These are phyloP conservation scores for Aureobasidium pullulans DNA, from an alignment of 2,329 filamentous ascomycete genomes.

Conservation along the genomic window DNA sequence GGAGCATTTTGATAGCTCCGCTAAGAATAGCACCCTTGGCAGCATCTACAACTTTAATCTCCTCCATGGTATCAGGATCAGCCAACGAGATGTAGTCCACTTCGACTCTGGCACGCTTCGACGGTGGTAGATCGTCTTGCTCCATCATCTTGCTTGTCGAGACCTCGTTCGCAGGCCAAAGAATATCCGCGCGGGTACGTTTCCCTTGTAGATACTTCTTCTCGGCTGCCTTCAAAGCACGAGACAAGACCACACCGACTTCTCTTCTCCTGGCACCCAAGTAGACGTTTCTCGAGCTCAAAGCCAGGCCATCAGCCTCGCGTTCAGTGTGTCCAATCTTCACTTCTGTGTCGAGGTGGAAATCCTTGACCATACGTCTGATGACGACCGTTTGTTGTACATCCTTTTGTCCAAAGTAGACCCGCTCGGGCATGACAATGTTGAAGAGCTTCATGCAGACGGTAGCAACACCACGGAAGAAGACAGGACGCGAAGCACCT, in stretches of 20 bases:
- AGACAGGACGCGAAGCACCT: slow-evolving; percentile 78
- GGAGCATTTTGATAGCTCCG: slow-evolving; percentile 82
- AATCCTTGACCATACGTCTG: slow-evolving; percentile 77
- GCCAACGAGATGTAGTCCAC: slow-evolving; percentile 90
- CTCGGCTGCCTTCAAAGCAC: slow-evolving; percentile 65
- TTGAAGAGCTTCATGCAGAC: slow-evolving; percentile 94
- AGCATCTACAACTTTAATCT: slow-evolving; percentile 64
- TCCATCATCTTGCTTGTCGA: slow-evolving; percentile 47
- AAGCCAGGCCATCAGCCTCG: slow-evolving; percentile 73
- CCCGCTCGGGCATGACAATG: slow-evolving; percentile 66
- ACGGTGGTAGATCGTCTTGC: slow-evolving; percentile 54
- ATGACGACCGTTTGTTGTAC: slow-evolving; percentile 93
- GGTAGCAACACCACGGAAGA: slow-evolving; percentile 93
- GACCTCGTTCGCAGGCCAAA: slow-evolving; percentile 62
- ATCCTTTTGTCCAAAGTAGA: slow-evolving; percentile 97
- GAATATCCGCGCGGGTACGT: slow-evolving; percentile 55
- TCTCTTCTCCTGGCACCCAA: slow-evolving; percentile 66
- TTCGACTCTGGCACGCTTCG: slow-evolving; percentile 63
- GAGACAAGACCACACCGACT: slow-evolving; percentile 64
- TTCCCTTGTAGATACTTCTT: slow-evolving; percentile 51
- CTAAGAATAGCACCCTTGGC: slow-evolving; percentile 74
- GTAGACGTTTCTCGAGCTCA: slow-evolving; percentile 92
- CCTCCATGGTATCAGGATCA: slow-evolving; percentile 74
- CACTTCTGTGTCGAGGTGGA: slow-evolving; percentile 70
- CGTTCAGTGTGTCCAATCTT: slow-evolving; percentile 67